Conservation (phyloP, 73 alveolate species). For the Strombidium stylifer region DNA sequence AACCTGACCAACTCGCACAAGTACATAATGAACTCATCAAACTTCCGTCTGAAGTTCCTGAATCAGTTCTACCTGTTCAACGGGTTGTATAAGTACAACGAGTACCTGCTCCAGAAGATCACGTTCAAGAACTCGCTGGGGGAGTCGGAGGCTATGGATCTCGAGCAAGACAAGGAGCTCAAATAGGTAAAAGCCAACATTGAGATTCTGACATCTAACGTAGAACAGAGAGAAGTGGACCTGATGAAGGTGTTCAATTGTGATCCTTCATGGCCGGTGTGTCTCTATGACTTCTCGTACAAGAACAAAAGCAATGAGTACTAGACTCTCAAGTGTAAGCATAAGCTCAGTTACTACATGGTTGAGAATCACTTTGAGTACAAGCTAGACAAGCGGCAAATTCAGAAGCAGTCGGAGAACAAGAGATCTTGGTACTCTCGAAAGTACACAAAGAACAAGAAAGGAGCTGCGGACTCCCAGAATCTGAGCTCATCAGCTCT, state of each 20-base stretch:
- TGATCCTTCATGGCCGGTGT: slow-evolving; percentile 24
- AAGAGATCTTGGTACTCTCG: neutral
- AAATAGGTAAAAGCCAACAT: neutral
- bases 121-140: no score
- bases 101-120: no score
- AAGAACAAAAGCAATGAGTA: neutral
- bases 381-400: neutral
- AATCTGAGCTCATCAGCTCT: no score
- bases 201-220: neutral
- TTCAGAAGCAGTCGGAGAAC: neutral
- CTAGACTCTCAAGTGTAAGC: slow-evolving; percentile 4
- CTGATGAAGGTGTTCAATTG: neutral
- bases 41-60: neutral
- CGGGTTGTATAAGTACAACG: no score
- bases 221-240: neutral
- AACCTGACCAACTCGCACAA: neutral
- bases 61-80: neutral
- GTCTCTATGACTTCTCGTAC: slow-evolving; percentile 21
- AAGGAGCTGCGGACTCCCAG: no score
- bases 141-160: neutral
- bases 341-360: neutral
- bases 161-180: neutral
- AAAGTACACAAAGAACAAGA: no score
- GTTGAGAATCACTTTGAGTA: slow-evolving; percentile 3
- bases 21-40: neutral